These are phyloP conservation scores for Polygonum aviculare DNA, from an alignment of 148 eudicot genomes.

Conservation along the genomic window DNA sequence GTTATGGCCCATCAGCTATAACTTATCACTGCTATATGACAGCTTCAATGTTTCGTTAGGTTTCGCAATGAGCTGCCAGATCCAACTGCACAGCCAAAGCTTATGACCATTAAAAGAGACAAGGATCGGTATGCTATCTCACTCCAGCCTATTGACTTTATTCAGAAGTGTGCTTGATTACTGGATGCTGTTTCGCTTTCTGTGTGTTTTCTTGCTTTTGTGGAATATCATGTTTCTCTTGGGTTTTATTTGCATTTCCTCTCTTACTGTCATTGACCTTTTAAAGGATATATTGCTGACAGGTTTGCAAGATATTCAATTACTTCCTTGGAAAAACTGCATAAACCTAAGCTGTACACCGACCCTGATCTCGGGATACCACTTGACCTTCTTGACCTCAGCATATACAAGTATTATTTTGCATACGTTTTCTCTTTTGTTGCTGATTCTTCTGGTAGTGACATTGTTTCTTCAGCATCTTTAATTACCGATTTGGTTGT, in stretches of 20 bases:
- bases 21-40: background rate
- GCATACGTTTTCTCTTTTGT: background rate
- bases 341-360: conserved; percentile 81
- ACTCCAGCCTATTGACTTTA: background rate
- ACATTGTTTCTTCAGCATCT: background rate
- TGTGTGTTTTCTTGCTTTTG: too few relatives aligned
- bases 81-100: conserved; percentile 83
- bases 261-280: conserved; percentile 13
- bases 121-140: conserved; percentile 61
- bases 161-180: background rate
- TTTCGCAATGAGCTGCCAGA: conserved; percentile 96
- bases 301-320: conserved; percentile 72
- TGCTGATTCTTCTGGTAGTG: background rate
- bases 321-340: conserved; percentile 86
- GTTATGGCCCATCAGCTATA: conserved; percentile 1
- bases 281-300: conserved; percentile 2
- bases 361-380: conserved; percentile 98
- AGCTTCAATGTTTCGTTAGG: conserved; percentile 30
- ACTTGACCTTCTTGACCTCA: conserved; percentile 95
- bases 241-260: background rate
- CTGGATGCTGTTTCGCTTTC: background rate
- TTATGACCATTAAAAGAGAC: conserved; percentile 60
- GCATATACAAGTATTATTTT: conserved; percentile 75
- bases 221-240: background rate
- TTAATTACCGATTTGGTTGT: background rate